Evolutionary conservation across 768 basidiomycete species (phyloP), one percentile per base, ranked within the genome.

Genomic region (Amanita pseudoporphyria): DNA sequence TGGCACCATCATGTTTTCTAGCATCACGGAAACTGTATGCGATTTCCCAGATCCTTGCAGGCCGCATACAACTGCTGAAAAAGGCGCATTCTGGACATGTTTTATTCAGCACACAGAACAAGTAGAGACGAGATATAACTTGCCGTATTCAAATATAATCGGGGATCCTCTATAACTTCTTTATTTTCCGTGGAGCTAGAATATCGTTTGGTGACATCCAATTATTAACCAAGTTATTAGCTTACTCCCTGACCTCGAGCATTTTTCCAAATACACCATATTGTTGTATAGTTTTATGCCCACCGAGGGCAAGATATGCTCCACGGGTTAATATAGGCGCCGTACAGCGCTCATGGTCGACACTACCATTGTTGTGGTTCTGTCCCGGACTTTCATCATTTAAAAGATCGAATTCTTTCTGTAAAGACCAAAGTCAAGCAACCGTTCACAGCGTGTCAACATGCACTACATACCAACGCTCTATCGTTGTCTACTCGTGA

Each of bases 21-120:
- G 58, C 5, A 87, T 67, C 0, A 81, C 74, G 0, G 84, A 79
- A 1, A 84, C 76, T 0, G 82, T 84, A 45, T 87, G 84, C 0
- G 82, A 85, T 57, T 87, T 87, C 7, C 84, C 84, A 0, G 84
- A 81, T 0, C 85, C 73, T 66, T 87, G 85, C 0, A 85, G 84
- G 0, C 84, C 84, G 46, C 84, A 87, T 2, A 87, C 74, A n/a
- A 87, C 57, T 0, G 84, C 80, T 0, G 85, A 86, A 56, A 85
- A 82, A 0, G 84, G 85, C 0, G 84, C 71, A 57, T 85, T 87
- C 84, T 85, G 52, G 13, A 9, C 12, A 30, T 30, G 9, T 22
- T 45, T 38, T 24, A 24, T 31, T 31, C 52, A 35, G 14, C 50
- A 14, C 30, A 49, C 26, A 22, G 31, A 14, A 35, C 7, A 22